Base-by-base conservation (phyloP, 2,329 filamentous ascomycete species). In the Lasiodiplodia citricola region DNA sequence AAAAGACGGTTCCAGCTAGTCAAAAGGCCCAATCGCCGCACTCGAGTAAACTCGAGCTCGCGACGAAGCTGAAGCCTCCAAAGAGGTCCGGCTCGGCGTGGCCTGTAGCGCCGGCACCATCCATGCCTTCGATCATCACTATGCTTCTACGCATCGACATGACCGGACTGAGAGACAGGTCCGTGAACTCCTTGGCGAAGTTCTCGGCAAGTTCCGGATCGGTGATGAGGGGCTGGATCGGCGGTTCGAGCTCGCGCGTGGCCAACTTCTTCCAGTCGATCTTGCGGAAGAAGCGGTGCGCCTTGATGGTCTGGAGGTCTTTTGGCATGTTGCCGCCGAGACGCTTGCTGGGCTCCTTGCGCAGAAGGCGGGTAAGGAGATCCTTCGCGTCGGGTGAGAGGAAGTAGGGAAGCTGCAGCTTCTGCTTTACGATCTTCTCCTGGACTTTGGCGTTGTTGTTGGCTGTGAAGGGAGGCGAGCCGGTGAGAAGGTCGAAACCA, bases 151-250 rank as follows among this genome's bases (percentile, higher is more conserved):
- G 56, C 47, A 21, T 52, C 35, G 56, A 68, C 51, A 54, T 77
- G 1, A 92, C 85, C 6, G 94, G 93, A 77, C 92, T 96, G 66
- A 98, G 84, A 3, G 92, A 88, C 71, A 97, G 81, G 67, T 92
- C 90, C 0, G 95, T 99, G 78, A 99, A 99, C 77, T 97, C 94
- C n/a, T 86, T 84, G 0, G 92, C 88, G 81, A 99, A 99, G 82
- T 99, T 99, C 87, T 99, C 96, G 0, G 96, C 96, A 56, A 97
- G 85, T 79, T 96, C 94, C 0, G 96, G 96, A 75, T 99, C 94
- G 0, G 96, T 98, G 76, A 99, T 95, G 75, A 98, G 86, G 18
- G 96, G 96, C 77, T 92, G 89, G 74, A 99, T 98, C 0, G 96
- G 96, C 0, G 96, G 92, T 74, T 92, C 91, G 57, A 97, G 74